A percentile compares a stretch with the other conserved stretches of the same genome.
Evolutionary conservation across 129 eudicot genomes (phyloP).

Genomic region (Centella asiatica): DNA sequence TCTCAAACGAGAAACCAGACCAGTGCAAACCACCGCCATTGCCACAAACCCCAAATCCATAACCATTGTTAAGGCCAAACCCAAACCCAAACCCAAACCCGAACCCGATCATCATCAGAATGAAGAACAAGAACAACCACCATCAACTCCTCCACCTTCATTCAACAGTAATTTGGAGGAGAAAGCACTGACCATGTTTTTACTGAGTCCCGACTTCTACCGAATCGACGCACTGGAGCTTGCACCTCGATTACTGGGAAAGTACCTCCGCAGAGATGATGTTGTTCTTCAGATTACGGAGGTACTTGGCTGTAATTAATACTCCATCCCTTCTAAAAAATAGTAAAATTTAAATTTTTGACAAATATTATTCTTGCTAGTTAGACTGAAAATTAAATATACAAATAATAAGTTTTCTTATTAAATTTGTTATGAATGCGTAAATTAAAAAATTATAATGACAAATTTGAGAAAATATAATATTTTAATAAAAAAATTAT

Average conservation of each 20-base stretch:
- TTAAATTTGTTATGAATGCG: no score
- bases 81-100: slow-evolving; percentile 15
- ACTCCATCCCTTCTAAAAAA: no score
- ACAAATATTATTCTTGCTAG: no score
- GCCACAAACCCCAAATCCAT: slow-evolving; percentile 22
- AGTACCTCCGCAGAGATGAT: slow-evolving; percentile 67
- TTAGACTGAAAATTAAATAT: no score
- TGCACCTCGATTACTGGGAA: slow-evolving; percentile 92
- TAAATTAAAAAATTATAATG: no score
- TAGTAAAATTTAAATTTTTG: no score
- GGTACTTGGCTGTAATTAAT: slow-evolving; percentile 22
- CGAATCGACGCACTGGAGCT: slow-evolving; percentile 88
- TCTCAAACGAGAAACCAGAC: slow-evolving; percentile 29
- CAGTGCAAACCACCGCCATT: slow-evolving; percentile 6
- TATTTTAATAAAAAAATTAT: no score
- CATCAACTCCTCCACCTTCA: slow-evolving; percentile 6
- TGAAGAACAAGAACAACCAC: no score
- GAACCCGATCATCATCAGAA: background rate
- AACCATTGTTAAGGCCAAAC: slow-evolving; percentile 18
- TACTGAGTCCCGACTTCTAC: slow-evolving; percentile 51
- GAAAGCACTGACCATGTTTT: slow-evolving; percentile 16
- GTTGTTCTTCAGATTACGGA: slow-evolving; percentile 97
- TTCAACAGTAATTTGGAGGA: slow-evolving; percentile 19
- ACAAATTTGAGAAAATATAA: no score
- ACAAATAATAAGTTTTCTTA: no score